phyloP scores from a whole-genome alignment of 345 rosid species.

The Alliaria petiolata region DNA sequence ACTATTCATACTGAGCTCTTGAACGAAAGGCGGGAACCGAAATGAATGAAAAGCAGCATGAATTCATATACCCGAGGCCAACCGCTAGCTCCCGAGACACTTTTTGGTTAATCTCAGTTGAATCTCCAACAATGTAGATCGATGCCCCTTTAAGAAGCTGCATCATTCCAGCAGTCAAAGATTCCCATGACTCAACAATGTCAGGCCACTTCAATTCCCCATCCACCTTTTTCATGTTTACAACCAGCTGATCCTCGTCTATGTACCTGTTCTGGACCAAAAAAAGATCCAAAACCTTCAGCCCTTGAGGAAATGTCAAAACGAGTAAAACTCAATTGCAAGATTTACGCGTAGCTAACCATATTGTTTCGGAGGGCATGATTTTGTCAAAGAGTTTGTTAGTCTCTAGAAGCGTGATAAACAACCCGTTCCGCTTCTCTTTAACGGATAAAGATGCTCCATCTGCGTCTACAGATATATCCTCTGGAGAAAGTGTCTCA shows the following conservation, averaged over 20 bases:
- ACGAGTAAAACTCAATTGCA: not conserved
- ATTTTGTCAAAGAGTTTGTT: constrained; percentile 61
- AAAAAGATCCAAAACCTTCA: not conserved
- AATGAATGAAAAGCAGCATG: not conserved
- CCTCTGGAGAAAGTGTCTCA: constrained; percentile 45
- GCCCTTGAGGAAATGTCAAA: not conserved
- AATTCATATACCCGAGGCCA: constrained; percentile 62
- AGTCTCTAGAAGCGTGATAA: constrained; percentile 57
- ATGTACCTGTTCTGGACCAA: constrained; percentile 53
- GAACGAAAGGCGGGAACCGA: not conserved
- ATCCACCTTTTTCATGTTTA: constrained; percentile 81
- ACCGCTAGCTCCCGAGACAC: constrained; percentile 77
- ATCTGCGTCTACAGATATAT: constrained; percentile 76
- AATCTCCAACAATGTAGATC: constrained; percentile 66
- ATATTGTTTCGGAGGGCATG: constrained; percentile 79
- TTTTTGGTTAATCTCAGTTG: constrained; percentile 70
- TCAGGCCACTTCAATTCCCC: constrained; percentile 88
- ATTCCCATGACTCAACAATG: constrained; percentile 87
- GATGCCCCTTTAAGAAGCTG: constrained; percentile 87
- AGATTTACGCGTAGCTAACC: constrained; percentile 40
- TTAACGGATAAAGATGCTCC: constrained; percentile 52
- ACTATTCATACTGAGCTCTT: not conserved
- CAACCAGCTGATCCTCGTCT: constrained; percentile 77
- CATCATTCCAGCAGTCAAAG: constrained; percentile 65
- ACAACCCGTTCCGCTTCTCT: constrained; percentile 46